Evolutionary conservation across 2,329 filamentous ascomycete genomes (phyloP).

Genomic region (Botrytis fabae): DNA sequence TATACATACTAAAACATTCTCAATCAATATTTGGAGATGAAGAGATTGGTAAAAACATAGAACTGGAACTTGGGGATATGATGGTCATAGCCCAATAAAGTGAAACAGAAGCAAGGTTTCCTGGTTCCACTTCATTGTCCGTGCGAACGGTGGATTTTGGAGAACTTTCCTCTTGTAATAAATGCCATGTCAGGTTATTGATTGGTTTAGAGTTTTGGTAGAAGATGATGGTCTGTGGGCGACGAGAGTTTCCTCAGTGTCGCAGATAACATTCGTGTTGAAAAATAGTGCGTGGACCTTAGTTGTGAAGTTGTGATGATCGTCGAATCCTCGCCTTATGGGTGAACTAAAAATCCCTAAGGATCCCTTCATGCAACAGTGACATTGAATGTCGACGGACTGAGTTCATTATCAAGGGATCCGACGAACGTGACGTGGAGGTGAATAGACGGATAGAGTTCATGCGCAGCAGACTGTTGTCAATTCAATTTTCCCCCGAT

Average conservation of each 20-base stretch:
- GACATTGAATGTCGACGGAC: background rate
- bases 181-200: slow-evolving; percentile 6
- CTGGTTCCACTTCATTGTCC: slow-evolving; percentile 1
- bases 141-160: slow-evolving; percentile 8
- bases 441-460: background rate
- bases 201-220: slow-evolving; percentile 3
- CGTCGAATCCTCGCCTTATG: background rate
- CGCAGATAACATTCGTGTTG: background rate
- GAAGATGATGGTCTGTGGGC: background rate
- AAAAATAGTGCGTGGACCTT: background rate
- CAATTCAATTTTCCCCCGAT: background rate
- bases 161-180: background rate
- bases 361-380: slow-evolving; percentile 3
- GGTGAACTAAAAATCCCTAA: background rate
- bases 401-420: background rate
- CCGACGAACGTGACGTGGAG: background rate
- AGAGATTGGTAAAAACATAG: background rate
- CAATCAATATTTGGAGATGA: background rate
- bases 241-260: background rate
- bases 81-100: slow-evolving; percentile 17
- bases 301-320: background rate
- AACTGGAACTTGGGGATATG: slow-evolving; percentile 2
- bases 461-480: background rate
- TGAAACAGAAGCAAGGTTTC: slow-evolving; percentile 9
- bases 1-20: background rate